phyloP scores from a whole-genome alignment of 371 early-diverging fungal genomes.

The Rhizopus stolonifer region DNA sequence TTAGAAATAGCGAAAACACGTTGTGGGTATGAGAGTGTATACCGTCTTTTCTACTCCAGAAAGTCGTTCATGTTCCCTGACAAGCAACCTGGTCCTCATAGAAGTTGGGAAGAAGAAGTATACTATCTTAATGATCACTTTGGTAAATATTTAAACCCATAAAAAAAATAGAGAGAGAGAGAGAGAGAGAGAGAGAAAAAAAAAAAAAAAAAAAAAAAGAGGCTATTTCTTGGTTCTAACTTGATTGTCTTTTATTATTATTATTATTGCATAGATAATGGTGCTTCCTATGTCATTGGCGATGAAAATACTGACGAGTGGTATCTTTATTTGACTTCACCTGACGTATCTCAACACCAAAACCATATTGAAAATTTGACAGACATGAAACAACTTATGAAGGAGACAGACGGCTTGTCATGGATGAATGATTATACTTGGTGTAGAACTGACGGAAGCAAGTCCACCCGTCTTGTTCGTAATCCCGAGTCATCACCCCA shows the following conservation, averaged over 20 bases:
- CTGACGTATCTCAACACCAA: constrained; percentile 51
- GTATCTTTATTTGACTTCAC: constrained; percentile 88
- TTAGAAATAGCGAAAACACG: constrained; percentile 76
- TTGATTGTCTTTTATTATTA: too few relatives aligned
- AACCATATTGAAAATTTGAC: constrained; percentile 3
- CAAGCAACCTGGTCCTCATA: constrained; percentile 85
- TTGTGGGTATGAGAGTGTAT: constrained; percentile 71
- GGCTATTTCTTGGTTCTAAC: too few relatives aligned
- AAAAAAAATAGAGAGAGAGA: too few relatives aligned
- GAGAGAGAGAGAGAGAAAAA: too few relatives aligned
- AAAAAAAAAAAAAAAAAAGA: too few relatives aligned
- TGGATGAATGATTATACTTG: constrained; percentile 14
- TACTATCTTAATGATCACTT: constrained; percentile 67
- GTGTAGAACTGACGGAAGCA: constrained; percentile 32
- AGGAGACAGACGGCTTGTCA: constrained; percentile 25
- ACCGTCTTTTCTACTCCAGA: constrained; percentile 92
- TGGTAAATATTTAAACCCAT: constrained; percentile 18
- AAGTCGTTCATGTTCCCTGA: constrained; percentile 97
- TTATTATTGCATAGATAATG: constrained; percentile 28
- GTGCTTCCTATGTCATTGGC: constrained; percentile 88
- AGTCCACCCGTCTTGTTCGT: constrained; percentile 23
- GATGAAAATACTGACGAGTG: constrained; percentile 93
- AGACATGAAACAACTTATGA: constrained; percentile 26
- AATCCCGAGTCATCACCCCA: constrained; percentile 49
- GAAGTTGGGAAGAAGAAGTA: constrained; percentile 90